Percentiles rank a stretch among this genome's conserved stretches.
These are phyloP conservation scores for Melaleuca alternifolia DNA, from an alignment of 345 rosid genomes.

Conservation along the genomic window DNA sequence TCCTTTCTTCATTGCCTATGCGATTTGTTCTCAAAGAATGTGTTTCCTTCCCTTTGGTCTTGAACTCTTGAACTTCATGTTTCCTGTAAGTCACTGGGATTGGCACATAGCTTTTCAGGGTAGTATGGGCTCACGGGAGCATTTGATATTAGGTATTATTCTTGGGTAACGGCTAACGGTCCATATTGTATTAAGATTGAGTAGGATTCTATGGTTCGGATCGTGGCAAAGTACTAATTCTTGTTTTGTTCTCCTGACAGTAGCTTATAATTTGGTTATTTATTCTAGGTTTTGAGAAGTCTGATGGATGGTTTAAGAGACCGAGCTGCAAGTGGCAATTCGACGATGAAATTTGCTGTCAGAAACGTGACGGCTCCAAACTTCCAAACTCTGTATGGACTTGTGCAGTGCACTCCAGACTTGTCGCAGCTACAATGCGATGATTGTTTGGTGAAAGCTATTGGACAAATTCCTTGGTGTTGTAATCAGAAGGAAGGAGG, in stretches of 20 bases:
- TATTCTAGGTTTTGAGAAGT: not conserved
- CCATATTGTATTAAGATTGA: not conserved
- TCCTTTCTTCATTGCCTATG: not conserved
- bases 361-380: not conserved
- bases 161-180: not conserved
- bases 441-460: not conserved
- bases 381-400: not conserved
- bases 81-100: not conserved
- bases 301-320: not conserved
- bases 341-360: not conserved
- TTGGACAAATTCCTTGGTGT: not conserved
- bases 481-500: not conserved
- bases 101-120: not conserved
- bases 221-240: not conserved
- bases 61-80: not conserved
- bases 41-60: not conserved
- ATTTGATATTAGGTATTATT: not conserved
- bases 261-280: not conserved
- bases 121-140: not conserved
- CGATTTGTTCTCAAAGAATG: not conserved
- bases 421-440: not conserved
- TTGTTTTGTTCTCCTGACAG: not conserved
- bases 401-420: constrained; percentile 2
- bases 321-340: not conserved
- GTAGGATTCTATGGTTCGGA: not conserved